Evolutionary conservation across 441 rosid genomes (phyloP), one percentile per base, ranked within the genome.

Genomic region (Flueggea neowawraea): DNA sequence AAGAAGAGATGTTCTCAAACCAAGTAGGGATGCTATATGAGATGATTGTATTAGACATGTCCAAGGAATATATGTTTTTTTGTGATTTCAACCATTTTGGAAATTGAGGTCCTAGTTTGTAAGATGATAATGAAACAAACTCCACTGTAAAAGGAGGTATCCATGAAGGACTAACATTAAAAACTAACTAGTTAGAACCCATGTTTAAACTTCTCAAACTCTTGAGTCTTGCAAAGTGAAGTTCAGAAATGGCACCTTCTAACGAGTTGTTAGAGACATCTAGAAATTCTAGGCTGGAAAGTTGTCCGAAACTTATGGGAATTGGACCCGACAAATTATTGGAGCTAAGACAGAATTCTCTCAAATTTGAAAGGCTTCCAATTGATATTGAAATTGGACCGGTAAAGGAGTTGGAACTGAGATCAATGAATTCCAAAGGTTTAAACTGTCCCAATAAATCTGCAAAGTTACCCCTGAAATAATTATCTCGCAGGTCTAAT

Each of bases 141-240:
- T 0, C 3, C 4, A 77, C 71, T 16, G 70, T 66, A 16, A 73
- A 73, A 39, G 73, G 73, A 55, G 78, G 75, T 7, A 61, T 15
- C 75, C 78, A 77, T 0, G 17, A 10, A 2, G 71, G 28, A 48
- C 54, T 58, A 52, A 78, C 0, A n/a, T 82, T 60, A 3, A 82
- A 69, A 55, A 51, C 57, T 32, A 84, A 68, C 39, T 73, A 58
- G 69, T 72, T 68, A 48, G 39, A 39, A 17, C 5, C 15, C 3
- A 13, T 4, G 43, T 63, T 36, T 63, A 75, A 44, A 60, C 16
- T 57, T 47, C 59, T 64, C 5, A 84, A 66, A 15, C 69, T 54
- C 13, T 61, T 59, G 56, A 80, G 83, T 6, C 77, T 80, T 1
- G 56, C 13, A 9, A 84, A 78, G 45, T 80, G 84, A 43, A 64